Conservation (phyloP, 106 monocot genomes). For the Dendrobium huoshanense region DNA sequence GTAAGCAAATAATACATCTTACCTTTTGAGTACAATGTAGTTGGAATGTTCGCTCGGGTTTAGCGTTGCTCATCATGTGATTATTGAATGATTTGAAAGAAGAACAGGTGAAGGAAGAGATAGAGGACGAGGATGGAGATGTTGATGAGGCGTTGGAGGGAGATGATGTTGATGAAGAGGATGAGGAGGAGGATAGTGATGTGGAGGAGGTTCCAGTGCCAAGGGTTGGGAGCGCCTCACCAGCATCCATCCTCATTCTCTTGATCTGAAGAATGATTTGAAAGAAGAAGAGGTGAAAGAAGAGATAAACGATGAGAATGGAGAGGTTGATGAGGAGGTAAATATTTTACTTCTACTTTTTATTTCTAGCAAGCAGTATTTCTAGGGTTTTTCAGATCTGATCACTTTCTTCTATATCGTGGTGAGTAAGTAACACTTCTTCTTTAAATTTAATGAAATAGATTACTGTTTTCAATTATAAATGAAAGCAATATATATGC, state of each 20-base stretch:
- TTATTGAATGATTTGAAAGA: background rate
- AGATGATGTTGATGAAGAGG: background rate
- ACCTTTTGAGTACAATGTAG: too few relatives aligned
- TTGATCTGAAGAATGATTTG: background rate
- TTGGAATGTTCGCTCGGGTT: background rate
- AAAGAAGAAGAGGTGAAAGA: background rate
- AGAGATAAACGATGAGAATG: background rate
- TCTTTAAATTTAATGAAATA: background rate
- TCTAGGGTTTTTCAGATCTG: background rate
- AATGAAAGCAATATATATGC: too few relatives aligned
- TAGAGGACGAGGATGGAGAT: background rate
- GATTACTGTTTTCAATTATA: too few relatives aligned
- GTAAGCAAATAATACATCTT: too few relatives aligned
- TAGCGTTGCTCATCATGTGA: too few relatives aligned
- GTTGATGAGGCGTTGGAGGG: background rate
- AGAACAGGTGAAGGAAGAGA: background rate
- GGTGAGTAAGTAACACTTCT: too few relatives aligned
- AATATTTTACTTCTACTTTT: too few relatives aligned
- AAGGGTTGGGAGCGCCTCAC: background rate
- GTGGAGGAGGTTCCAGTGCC: background rate
- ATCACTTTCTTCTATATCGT: background rate
- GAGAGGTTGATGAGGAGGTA: constrained; percentile 4
- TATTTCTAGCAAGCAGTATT: background rate
- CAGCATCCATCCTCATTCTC: background rate
- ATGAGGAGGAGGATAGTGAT: background rate